Evolutionary conservation across 768 basidiomycete genomes (phyloP).

Genomic region (Mycena leptocephala): DNA sequence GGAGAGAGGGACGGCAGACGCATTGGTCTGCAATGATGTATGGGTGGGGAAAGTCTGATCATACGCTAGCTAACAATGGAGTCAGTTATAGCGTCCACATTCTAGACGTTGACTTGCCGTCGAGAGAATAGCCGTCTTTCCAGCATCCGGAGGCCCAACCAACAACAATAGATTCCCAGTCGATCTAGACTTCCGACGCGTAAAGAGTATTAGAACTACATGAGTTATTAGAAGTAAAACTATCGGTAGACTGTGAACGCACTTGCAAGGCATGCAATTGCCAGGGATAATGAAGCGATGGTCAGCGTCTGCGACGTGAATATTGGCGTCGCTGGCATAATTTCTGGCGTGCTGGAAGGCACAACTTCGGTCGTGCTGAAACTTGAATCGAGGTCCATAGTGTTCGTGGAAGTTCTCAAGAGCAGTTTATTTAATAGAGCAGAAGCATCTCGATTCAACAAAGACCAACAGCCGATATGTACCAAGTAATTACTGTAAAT

Average conservation of each 20-base stretch:
- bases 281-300: constrained; percentile 61
- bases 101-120: constrained; percentile 62
- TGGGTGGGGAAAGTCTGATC: constrained; percentile 77
- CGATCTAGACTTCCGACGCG: constrained; percentile 60
- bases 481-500: background rate
- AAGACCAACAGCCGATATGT: background rate
- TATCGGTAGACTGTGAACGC: constrained; percentile 38
- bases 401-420: background rate
- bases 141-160: constrained; percentile 83
- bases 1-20: constrained; percentile 62
- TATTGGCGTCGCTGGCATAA: constrained; percentile 46
- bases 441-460: background rate
- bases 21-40: constrained; percentile 85
- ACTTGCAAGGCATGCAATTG: constrained; percentile 63
- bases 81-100: constrained; percentile 4
- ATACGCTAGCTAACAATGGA: constrained; percentile 71
- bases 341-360: constrained; percentile 44
- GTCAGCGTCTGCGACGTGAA: constrained; percentile 58
- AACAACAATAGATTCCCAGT: constrained; percentile 78
- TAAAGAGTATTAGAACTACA: constrained; percentile 63
- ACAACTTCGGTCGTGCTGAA: constrained; percentile 37
- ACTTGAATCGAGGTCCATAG: constrained; percentile 37
- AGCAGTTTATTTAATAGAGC: background rate
- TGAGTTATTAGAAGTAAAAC: constrained; percentile 15
- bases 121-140: constrained; percentile 86